Evolutionary conservation across 495 filamentous ascomycete genomes (phyloP), one percentile per base, ranked within the genome.

Genomic region (Echria macrotheca): DNA sequence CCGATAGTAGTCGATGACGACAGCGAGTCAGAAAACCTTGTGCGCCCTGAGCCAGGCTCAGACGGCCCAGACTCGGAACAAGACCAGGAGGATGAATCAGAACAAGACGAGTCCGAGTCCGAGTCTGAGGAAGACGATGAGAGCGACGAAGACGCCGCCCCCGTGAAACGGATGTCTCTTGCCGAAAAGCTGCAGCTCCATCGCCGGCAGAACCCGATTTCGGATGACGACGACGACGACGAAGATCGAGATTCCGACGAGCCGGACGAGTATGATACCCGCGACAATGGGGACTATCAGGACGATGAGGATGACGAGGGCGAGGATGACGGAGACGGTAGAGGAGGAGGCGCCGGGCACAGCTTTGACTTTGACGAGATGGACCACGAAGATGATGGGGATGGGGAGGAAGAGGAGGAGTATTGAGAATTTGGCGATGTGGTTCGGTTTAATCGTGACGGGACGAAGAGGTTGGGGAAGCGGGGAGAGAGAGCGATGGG

Each of bases 121-220:
- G 36, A 39, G 3, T 39, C 36, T n/a, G 36, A 39, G 3, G 36
- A 31, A 31, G 28, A 31, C 7, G 28, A 31, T 12, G 28, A 31
- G 28, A 12, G 28, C 28, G 44, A 47, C 0, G 33, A 40, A 15
- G 46, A 48, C n/a, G 46, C 12, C 4, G 9, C 23, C 11, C 14
- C 15, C 1, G 3, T 24, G 7, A 48, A 38, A 19, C 23, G 22
- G 8, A 19, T 48, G 33, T 32, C 46, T n/a, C 35, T 48, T 23
- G 46, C 35, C 12, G 46, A 48, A 18, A 40, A 18, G 24, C 46
- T 48, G 9, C 33, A 28, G 22, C 23, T 48, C 10, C 35, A 48
- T 23, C 46, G 35, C 8, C 35, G 5, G 2, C 28, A 48, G 33
- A 48, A 48, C n/a, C 46, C 46, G 2, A 25, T 48, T 19, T 24